Evolutionary conservation across 768 basidiomycete genomes (phyloP).

Genomic region (Panellus pusillus): DNA sequence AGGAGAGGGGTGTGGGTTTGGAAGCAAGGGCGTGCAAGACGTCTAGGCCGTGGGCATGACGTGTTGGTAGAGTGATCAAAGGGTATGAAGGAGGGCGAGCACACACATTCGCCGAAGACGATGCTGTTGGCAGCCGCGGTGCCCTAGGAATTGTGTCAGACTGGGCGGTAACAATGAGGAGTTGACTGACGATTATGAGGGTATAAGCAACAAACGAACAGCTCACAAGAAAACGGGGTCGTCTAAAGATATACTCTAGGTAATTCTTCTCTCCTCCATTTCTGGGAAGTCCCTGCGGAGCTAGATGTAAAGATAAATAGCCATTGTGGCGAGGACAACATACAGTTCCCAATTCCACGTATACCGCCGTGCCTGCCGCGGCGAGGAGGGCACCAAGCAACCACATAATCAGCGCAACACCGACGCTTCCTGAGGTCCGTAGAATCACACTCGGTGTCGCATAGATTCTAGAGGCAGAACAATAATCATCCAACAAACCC

Average conservation of each 20-base stretch:
- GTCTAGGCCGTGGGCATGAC: constrained; percentile 41
- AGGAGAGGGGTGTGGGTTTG: constrained; percentile 43
- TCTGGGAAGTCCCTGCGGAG: constrained; percentile 57
- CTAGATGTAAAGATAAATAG: neutral
- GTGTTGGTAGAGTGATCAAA: neutral
- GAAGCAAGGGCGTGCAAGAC: constrained; percentile 53
- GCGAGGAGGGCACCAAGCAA: constrained; percentile 65
- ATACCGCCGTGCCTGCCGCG: constrained; percentile 66
- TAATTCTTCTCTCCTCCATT: constrained; percentile 80
- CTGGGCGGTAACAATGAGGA: neutral
- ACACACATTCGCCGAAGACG: constrained; percentile 73
- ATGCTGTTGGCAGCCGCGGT: constrained; percentile 58
- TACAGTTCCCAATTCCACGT: constrained; percentile 75
- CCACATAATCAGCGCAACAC: constrained; percentile 70
- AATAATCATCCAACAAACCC: neutral
- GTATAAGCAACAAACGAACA: constrained; percentile 61
- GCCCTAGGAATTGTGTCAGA: constrained; percentile 39
- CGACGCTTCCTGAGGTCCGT: constrained; percentile 67
- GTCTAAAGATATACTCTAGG: constrained; percentile 66
- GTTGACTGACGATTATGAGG: constrained; percentile 50
- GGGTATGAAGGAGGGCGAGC: neutral
- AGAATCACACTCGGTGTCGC: constrained; percentile 70
- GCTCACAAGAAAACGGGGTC: constrained; percentile 60
- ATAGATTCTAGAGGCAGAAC: constrained; percentile 52
- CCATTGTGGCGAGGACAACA: constrained; percentile 14